These are phyloP conservation scores for Pyropia haitanensis DNA, from an alignment of 23 red algal genomes.

Conservation along the genomic window DNA sequence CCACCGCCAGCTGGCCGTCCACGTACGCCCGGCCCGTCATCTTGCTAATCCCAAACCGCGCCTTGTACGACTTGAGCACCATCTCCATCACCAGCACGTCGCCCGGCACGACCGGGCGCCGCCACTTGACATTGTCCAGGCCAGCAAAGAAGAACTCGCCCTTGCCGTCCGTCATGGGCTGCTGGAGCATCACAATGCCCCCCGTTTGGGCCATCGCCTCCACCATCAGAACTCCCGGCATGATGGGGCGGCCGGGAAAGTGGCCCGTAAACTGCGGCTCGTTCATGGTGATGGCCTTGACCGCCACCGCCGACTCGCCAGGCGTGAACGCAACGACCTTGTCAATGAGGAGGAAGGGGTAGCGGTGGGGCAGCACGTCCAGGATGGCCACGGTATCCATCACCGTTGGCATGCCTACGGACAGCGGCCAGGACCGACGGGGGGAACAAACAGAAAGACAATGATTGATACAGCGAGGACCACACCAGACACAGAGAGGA, in stretches of 20 bases:
- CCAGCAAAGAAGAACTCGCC: slow-evolving; percentile 76
- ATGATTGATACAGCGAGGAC: no score
- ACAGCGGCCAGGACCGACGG: no score
- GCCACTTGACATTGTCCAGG: slow-evolving; percentile 76
- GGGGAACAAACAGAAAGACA: no score
- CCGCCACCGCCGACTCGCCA: slow-evolving; percentile 52
- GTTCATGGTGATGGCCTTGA: slow-evolving; percentile 86
- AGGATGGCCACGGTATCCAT: slow-evolving; percentile 50
- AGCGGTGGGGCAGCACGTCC: slow-evolving; percentile 79
- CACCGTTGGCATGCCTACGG: slow-evolving; percentile 6
- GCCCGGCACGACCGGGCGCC: slow-evolving; percentile 82
- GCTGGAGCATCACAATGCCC: slow-evolving; percentile 88
- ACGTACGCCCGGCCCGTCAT: slow-evolving; percentile 73
- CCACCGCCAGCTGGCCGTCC: slow-evolving; percentile 63
- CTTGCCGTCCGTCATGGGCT: slow-evolving; percentile 37
- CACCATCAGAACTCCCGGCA: slow-evolving; percentile 90
- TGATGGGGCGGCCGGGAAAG: slow-evolving; percentile 86
- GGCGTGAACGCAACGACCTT: slow-evolving; percentile 72
- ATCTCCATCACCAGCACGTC: slow-evolving; percentile 92
- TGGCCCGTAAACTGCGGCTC: slow-evolving; percentile 93
- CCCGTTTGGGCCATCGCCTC: slow-evolving; percentile 92
- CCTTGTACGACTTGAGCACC: slow-evolving; percentile 35
- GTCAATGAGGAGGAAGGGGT: slow-evolving; percentile 92
- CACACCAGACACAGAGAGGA: no score
- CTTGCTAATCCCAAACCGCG: slow-evolving; percentile 80